Conservation (phyloP, 805 yeast genomes). For the Vanderwaltozyma tropicalis region DNA sequence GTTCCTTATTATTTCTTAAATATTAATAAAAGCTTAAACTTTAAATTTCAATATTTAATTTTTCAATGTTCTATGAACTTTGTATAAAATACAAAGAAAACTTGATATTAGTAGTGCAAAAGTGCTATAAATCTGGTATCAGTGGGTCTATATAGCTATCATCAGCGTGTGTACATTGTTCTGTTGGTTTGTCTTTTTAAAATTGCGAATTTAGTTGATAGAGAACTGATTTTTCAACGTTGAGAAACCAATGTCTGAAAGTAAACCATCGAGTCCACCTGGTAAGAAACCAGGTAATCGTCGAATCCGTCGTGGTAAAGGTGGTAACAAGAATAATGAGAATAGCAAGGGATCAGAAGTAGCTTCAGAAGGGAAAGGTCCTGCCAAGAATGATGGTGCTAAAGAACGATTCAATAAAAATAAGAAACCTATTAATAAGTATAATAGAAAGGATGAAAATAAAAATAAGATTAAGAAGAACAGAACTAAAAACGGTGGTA, state of each 20-base stretch:
- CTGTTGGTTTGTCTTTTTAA: too few species aligned
- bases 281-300: background rate
- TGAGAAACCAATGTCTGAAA: slow-evolving; percentile 1
- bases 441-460: background rate
- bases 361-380: background rate
- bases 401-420: background rate
- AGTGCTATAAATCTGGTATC: too few species aligned
- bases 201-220: too few species aligned
- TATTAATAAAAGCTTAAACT: too few species aligned
- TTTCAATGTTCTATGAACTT: too few species aligned
- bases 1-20: too few species aligned
- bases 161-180: too few species aligned
- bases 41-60: too few species aligned
- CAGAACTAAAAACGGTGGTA: background rate
- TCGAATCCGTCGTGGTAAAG: background rate
- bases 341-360: background rate
- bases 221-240: too few species aligned
- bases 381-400: background rate
- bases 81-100: too few species aligned
- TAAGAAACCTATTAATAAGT: background rate
- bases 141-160: too few species aligned
- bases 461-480: background rate
- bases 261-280: slow-evolving; percentile 1
- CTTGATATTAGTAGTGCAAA: too few species aligned
- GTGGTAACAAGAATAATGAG: background rate